Conservation (phyloP, 2,329 filamentous ascomycete species). For the Saccharata proteae region DNA sequence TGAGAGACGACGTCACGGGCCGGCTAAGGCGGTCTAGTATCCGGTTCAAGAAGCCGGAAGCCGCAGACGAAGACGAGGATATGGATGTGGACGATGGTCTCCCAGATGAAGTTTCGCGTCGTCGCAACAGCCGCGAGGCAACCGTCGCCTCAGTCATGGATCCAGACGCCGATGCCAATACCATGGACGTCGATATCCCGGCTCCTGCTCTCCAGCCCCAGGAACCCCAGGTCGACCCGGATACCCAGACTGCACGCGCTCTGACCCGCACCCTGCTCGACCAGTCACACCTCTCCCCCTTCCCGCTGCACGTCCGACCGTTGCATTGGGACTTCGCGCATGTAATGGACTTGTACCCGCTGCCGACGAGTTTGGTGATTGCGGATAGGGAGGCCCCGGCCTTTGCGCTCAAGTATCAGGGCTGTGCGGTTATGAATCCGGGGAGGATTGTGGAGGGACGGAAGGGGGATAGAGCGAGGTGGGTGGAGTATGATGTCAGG, state of each 20-base stretch:
- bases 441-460: constrained; percentile 51
- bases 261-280: constrained; percentile 86
- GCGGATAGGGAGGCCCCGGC: constrained; percentile 71
- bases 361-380: constrained; percentile 73
- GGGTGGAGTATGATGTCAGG: constrained; percentile 65
- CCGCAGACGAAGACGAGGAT: constrained; percentile 28
- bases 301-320: constrained; percentile 65
- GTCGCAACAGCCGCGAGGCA: constrained; percentile 20
- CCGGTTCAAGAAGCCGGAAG: constrained; percentile 45
- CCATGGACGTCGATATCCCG: constrained; percentile 32
- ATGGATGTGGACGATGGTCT: constrained; percentile 23
- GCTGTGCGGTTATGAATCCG: constrained; percentile 92
- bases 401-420: constrained; percentile 86
- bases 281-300: constrained; percentile 80
- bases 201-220: constrained; percentile 16
- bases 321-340: constrained; percentile 81
- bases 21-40: constrained; percentile 68
- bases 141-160: constrained; percentile 14
- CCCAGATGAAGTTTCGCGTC: constrained; percentile 22
- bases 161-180: constrained; percentile 22
- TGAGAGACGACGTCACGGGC: constrained; percentile 75
- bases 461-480: constrained; percentile 54
- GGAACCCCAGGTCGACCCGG: constrained; percentile 15
- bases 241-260: constrained; percentile 49
- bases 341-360: constrained; percentile 69